Conservation (phyloP, 192 early-diverging fungal species). For the Backusella liffmaniae region DNA sequence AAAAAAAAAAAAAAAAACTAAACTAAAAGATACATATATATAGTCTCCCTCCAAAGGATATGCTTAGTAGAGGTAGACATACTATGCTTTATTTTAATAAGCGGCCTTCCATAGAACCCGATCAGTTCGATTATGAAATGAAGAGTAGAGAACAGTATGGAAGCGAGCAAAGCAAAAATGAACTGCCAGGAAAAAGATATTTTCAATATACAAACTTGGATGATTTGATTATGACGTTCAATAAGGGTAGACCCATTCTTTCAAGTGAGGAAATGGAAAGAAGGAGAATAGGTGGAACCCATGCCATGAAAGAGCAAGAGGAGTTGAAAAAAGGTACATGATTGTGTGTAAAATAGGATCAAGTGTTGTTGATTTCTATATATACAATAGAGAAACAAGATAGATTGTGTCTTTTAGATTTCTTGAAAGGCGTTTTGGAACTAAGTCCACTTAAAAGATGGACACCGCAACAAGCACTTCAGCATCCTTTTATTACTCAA, state of each 20-base stretch:
- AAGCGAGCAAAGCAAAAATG: constrained; percentile 7
- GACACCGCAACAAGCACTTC: constrained; percentile 90
- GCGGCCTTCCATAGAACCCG: constrained; percentile 39
- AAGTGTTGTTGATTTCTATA: neutral
- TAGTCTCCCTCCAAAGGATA: constrained; percentile 78
- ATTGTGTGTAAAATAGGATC: neutral
- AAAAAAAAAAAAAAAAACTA: neutral
- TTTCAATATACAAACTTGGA: constrained; percentile 6
- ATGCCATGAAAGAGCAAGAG: neutral
- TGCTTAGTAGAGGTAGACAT: constrained; percentile 89
- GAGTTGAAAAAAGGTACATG: neutral
- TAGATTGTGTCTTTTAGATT: constrained; percentile 82
- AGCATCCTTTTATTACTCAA: constrained; percentile 96
- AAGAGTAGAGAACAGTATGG: constrained; percentile 20
- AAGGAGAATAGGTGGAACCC: neutral
- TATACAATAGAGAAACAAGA: constrained; percentile 59
- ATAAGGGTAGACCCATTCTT: neutral
- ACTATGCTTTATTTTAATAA: constrained; percentile 85
- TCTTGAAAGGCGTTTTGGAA: constrained; percentile 82
- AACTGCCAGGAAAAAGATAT: neutral
- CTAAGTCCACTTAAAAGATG: constrained; percentile 91
- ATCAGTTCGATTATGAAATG: constrained; percentile 14
- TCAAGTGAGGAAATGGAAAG: constrained; percentile 1
- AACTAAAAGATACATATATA: neutral
- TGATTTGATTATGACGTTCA: constrained; percentile 8